phyloP scores from a whole-genome alignment of 2,329 filamentous ascomycete genomes.

The Mycocentrospora acerina region DNA sequence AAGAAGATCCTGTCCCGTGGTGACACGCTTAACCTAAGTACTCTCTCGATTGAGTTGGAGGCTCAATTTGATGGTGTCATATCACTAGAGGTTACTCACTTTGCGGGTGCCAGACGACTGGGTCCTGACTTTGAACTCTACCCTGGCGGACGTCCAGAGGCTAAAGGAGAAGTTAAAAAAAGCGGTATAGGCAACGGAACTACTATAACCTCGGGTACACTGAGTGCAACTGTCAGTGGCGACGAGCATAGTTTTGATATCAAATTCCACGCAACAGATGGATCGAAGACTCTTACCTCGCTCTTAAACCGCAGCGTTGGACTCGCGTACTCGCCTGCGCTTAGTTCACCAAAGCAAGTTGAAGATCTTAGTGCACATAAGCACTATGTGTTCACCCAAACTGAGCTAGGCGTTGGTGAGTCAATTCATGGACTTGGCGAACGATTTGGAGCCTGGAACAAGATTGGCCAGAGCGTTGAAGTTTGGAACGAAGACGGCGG shows the following conservation, averaged over 20 bases:
- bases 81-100: slow-evolving; percentile 61
- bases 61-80: slow-evolving; percentile 61
- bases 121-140: slow-evolving; percentile 62
- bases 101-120: slow-evolving; percentile 54
- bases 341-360: slow-evolving; percentile 55
- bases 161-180: slow-evolving; percentile 43
- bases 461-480: slow-evolving; percentile 69
- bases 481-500: slow-evolving; percentile 66
- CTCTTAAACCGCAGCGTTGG: slow-evolving; percentile 59
- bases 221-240: slow-evolving; percentile 56
- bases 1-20: slow-evolving; percentile 56
- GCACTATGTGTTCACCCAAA: slow-evolving; percentile 51
- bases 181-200: slow-evolving; percentile 44
- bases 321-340: slow-evolving; percentile 57
- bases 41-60: slow-evolving; percentile 59
- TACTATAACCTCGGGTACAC: slow-evolving; percentile 53
- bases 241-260: slow-evolving; percentile 57
- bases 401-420: slow-evolving; percentile 56
- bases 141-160: slow-evolving; percentile 52
- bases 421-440: slow-evolving; percentile 74
- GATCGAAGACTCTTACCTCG: slow-evolving; percentile 56
- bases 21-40: slow-evolving; percentile 59
- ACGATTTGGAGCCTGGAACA: slow-evolving; percentile 74
- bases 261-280: slow-evolving; percentile 55
- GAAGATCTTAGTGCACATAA: slow-evolving; percentile 51